Percentiles rank a stretch among this genome's conserved stretches.
Evolutionary conservation across 139 green algal species (phyloP).

Genomic region (Limnomonas spitsbergensis): DNA sequence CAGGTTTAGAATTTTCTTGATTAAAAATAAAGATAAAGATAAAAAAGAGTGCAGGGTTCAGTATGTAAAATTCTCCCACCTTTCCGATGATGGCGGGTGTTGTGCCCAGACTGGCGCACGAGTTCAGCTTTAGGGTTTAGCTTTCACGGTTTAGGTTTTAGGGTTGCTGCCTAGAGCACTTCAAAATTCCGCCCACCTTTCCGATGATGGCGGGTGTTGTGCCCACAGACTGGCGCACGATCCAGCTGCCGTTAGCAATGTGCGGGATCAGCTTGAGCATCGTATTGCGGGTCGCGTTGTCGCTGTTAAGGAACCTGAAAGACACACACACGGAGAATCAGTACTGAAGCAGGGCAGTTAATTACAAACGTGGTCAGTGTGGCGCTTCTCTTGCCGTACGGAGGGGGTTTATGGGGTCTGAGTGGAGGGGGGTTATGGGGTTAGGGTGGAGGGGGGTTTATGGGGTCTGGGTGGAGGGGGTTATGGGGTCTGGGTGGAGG

Average conservation of each 20-base stretch:
- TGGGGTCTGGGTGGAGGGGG: too few relatives aligned
- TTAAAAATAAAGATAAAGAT: background rate
- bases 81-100: slow-evolving; percentile 64
- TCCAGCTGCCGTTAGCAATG: slow-evolving; percentile 58
- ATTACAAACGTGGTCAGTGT: too few relatives aligned
- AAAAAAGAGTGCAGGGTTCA: background rate
- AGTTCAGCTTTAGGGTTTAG: slow-evolving; percentile 42
- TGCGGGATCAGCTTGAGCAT: slow-evolving; percentile 71
- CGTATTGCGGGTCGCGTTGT: slow-evolving; percentile 35
- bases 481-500: too few relatives aligned
- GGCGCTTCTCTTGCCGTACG: too few relatives aligned
- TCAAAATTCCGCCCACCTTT: too few relatives aligned
- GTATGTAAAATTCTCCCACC: slow-evolving; percentile 5
- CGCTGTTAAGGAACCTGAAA: slow-evolving; percentile 48
- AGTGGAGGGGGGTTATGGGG: too few relatives aligned
- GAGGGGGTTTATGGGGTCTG: too few relatives aligned
- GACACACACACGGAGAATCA: too few relatives aligned
- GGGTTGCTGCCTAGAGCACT: background rate
- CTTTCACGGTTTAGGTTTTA: background rate
- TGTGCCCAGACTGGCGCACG: slow-evolving; percentile 56
- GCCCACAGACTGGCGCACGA: slow-evolving; percentile 55
- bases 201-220: slow-evolving; percentile 64
- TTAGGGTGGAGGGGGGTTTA: too few relatives aligned
- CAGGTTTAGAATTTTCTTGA: background rate
- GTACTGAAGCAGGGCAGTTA: too few relatives aligned